phyloP scores from a whole-genome alignment of 1,284 basidiomycete species.

The Malassezia japonica region DNA sequence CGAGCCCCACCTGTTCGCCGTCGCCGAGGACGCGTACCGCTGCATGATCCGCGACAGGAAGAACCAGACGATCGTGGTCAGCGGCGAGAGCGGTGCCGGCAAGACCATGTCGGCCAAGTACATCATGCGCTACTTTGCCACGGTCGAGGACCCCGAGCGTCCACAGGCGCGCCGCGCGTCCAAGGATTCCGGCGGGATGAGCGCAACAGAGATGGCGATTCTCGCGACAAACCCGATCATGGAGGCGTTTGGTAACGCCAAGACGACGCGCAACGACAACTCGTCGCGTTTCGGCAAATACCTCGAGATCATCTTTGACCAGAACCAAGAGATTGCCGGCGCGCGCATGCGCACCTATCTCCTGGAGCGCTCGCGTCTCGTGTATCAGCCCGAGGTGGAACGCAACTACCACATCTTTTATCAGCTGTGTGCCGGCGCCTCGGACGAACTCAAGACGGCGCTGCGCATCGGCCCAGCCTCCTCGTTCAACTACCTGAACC shows the following conservation, averaged over 20 bases:
- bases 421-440: slow-evolving; percentile 93
- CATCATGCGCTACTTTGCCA: slow-evolving; percentile 98
- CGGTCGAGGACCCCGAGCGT: slow-evolving; percentile 72
- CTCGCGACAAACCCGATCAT: slow-evolving; percentile 97
- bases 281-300: slow-evolving; percentile 98
- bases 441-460: slow-evolving; percentile 86
- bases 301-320: slow-evolving; percentile 96
- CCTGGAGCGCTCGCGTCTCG: slow-evolving; percentile 88
- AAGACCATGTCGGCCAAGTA: slow-evolving; percentile 99
- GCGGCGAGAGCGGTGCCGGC: slow-evolving; percentile 96
- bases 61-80: slow-evolving; percentile 98
- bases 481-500: slow-evolving; percentile 85
- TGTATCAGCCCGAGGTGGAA: slow-evolving; percentile 84
- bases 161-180: slow-evolving; percentile 38
- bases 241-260: slow-evolving; percentile 97
- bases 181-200: slow-evolving; percentile 57
- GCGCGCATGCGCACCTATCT: slow-evolving; percentile 96
- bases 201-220: slow-evolving; percentile 92
- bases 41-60: slow-evolving; percentile 89
- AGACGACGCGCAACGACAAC: slow-evolving; percentile 98
- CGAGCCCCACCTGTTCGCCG: slow-evolving; percentile 96
- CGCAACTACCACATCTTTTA: slow-evolving; percentile 99
- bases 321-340: slow-evolving; percentile 87
- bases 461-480: slow-evolving; percentile 74
- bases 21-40: slow-evolving; percentile 97